Base-by-base conservation (phyloP, 2,329 filamentous ascomycete species). In the Exophiala dermatitidis region DNA sequence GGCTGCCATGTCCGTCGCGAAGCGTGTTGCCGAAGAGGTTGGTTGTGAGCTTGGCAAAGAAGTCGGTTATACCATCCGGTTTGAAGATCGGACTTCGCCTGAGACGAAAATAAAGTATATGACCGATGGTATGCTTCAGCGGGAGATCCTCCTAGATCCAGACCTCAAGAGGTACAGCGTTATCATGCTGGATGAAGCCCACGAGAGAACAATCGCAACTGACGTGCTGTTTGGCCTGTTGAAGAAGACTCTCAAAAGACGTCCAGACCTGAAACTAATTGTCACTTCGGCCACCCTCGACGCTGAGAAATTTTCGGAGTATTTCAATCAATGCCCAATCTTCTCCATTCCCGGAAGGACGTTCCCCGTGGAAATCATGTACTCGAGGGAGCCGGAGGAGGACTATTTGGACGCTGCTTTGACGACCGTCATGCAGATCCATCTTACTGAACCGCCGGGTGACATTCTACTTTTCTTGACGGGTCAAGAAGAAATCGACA, bases 391-490 rank as follows among this genome's bases (percentile, higher is more conserved):
- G 66, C 93, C 94, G 0, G 93, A 97, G 67, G 90, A 88, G 0
- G 94, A 98, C 67, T 98, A 98, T 63, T 76, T 98, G 9, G 93
- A 97, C 68, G 84, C 90, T 1, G 90, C 93, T 0, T 75, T 98
- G n/a, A 86, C 90, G 9, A 97, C 93, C 0, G 90, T 96, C 45
- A 96, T 98, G 91, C 89, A 97, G 66, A 97, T 98, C 50, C 93
- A 98, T 67, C 73, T 98, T 12, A 93, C 86, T 1, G 93, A 98
- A 65, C 89, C 90, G 4, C 79, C 84, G 12, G 93, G 93, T 60
- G 94, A 98, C 65, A 96, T 98, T 48, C 72, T 98, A n/a, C 77
- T 98, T 1, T 98, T 98, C 74, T 78, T 98, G 63, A 98, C 94
- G 0, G 93, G 93, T 4, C 90, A 96, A 66, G 93, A 98, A 70